Conservation (phyloP, 1,284 basidiomycete species). For the Sporisorium graminicola region DNA sequence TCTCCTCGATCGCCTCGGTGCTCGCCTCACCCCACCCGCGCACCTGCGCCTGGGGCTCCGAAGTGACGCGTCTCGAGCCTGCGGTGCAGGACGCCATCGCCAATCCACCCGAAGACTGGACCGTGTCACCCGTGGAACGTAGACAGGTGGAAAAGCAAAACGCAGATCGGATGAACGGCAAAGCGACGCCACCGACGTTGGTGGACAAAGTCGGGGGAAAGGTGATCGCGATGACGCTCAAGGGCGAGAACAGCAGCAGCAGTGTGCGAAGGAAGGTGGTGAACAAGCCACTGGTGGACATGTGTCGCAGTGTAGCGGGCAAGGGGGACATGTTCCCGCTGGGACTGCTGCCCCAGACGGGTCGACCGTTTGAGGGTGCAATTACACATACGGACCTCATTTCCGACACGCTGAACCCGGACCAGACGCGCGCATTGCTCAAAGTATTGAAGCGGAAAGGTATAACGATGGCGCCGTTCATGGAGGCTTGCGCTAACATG, state of each 20-base stretch:
- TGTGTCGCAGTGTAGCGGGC: constrained; percentile 32
- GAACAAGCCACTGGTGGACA: constrained; percentile 18
- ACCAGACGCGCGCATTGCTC: constrained; percentile 13
- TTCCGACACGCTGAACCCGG: background rate
- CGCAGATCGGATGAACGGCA: constrained; percentile 34
- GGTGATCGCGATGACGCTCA: constrained; percentile 14
- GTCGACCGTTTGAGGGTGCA: constrained; percentile 10
- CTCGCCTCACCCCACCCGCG: background rate
- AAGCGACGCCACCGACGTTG: constrained; percentile 15
- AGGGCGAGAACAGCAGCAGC: background rate
- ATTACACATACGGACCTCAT: constrained; percentile 20
- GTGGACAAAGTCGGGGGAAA: constrained; percentile 21
- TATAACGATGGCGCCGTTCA: constrained; percentile 37
- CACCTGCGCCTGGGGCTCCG: constrained; percentile 13
- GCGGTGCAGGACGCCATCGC: constrained; percentile 32
- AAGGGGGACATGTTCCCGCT: constrained; percentile 42
- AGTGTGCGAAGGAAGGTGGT: constrained; percentile 9
- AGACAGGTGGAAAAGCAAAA: constrained; percentile 24
- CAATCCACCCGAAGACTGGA: constrained; percentile 13
- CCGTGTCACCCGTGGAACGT: constrained; percentile 12
- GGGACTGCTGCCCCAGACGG: constrained; percentile 33
- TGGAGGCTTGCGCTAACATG: constrained; percentile 31
- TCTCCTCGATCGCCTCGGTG: constrained; percentile 17
- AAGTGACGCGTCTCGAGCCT: constrained; percentile 30
- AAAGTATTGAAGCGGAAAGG: constrained; percentile 11